phyloP scores from a whole-genome alignment of 495 filamentous ascomycete genomes.

The Evernia prunastri region DNA sequence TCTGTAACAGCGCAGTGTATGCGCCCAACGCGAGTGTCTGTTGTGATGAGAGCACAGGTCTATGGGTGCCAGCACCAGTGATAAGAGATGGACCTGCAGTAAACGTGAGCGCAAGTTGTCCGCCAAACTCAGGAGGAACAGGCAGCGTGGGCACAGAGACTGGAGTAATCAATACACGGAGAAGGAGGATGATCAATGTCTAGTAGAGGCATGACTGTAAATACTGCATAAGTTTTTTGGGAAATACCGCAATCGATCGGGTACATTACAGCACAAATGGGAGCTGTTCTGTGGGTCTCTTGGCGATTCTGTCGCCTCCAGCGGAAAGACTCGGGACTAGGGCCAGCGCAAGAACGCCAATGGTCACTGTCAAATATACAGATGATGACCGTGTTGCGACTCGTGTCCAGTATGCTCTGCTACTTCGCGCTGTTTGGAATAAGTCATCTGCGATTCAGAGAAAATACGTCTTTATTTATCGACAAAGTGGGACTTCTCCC shows the following conservation, averaged over 20 bases:
- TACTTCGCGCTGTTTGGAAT: too few relatives aligned
- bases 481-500: not conserved
- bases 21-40: conserved; percentile 3
- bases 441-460: too few relatives aligned
- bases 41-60: conserved; percentile 9
- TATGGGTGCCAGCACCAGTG: conserved; percentile 4
- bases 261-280: not conserved
- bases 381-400: too few relatives aligned
- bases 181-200: not conserved
- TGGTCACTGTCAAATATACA: not conserved
- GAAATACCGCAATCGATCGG: not conserved
- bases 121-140: not conserved
- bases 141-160: not conserved
- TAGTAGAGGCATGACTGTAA: not conserved
- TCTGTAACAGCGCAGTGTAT: conserved; percentile 2
- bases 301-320: not conserved
- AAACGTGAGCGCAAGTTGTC: not conserved
- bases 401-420: too few relatives aligned
- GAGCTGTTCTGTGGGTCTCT: not conserved
- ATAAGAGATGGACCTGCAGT: conserved; percentile 1
- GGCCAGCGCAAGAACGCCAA: not conserved
- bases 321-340: not conserved
- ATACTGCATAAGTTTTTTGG: not conserved
- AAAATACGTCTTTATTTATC: not conserved
- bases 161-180: not conserved